Base-by-base conservation (phyloP, 208 protist genomes). In the Leishmania tropica region DNA sequence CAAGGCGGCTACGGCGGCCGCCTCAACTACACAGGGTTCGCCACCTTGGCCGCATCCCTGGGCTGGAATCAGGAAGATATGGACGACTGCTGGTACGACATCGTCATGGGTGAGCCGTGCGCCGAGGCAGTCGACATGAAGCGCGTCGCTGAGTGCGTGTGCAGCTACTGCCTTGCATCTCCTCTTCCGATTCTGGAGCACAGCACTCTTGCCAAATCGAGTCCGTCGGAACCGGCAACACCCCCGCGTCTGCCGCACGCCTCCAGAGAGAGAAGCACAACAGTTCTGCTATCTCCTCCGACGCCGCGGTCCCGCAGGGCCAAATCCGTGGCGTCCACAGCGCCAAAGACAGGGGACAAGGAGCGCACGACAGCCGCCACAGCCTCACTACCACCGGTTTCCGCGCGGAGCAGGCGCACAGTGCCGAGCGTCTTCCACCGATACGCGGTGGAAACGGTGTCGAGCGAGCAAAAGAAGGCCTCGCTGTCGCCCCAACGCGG, bases 21-120 rank as follows among this genome's bases (percentile, higher is more conserved):
- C 19, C 75, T 96, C 24, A 87, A 76, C 65, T 96, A 92, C 78
- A 78, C 77, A 2, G 91, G 94, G 65, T 88, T 93, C 60, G 79
- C 60, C 31, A 72, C 64, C 2, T 81, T 96, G 2, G 73, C 89
- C 40, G 54, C 64, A 13, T 83, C 83, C 2, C 75, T 95, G 10
- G 87, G 87, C 37, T 95, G 91, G 91, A 82, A 79, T 24, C 77
- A 54, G 37, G 93, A 96, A n/a, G 85, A 87, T 13, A 81, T 92
- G 74, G 93, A 96, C 70, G 93, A 96, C 83, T 93, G 89, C 78
- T 96, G 93, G 93, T 96, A 94, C 78, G 91, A 95, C 73, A 91
- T 95, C 64, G 83, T 95, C 75, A 79, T 81, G 53, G 93, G 93
- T 3, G 83, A 85, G 35, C 86, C 90, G 17, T 60, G 73, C 24